Base-by-base conservation (phyloP, 345 rosid genomes). In the Citrus trifoliata region DNA sequence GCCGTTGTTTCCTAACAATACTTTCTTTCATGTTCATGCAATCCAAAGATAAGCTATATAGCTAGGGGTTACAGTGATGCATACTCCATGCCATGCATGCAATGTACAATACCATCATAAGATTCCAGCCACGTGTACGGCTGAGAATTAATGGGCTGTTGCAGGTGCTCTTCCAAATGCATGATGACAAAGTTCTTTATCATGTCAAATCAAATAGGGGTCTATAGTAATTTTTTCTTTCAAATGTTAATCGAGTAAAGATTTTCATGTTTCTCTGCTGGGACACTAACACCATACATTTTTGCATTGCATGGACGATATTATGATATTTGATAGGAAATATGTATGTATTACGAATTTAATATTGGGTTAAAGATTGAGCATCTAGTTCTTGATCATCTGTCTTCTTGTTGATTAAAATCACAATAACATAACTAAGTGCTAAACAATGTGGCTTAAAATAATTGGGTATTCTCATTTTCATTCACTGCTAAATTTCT, bases 131-230 rank as follows among this genome's bases (percentile, higher is more conserved):
- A 82, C 71, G 68, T 78, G 89, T 71, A 73, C 51, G 78, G 81
- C 21, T 40, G 35, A 19, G 30, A 65, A 33, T 18, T 28, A 60
- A 28, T 42, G 37, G 46, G 22, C 30, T 27, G 24, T 16, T 33
- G 13, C 7, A 40, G 79, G 75, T 82, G 73, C 84, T 25, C 71
- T 78, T 84, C 87, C 89, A 82, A 87, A 70, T 46, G 70, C 62
- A 70, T 25, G 25, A 56, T 74, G 87, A 84, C 89, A 82, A 82
- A 32, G 5, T 8, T 65, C 84, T 84, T 86, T 82, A 82, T 73
- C 76, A 83, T 73, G 89, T 82, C 85, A 55, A 66, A 78, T 78
- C 79, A 22, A 53, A 78, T 46, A n/a, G 24, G 21, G 40, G 70
- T 64, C 32, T 18, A 35, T 14, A 46, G 1, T 30, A 3, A 60